Conservation (phyloP, 192 early-diverging fungal genomes). For the Umbelopsis vinacea region DNA sequence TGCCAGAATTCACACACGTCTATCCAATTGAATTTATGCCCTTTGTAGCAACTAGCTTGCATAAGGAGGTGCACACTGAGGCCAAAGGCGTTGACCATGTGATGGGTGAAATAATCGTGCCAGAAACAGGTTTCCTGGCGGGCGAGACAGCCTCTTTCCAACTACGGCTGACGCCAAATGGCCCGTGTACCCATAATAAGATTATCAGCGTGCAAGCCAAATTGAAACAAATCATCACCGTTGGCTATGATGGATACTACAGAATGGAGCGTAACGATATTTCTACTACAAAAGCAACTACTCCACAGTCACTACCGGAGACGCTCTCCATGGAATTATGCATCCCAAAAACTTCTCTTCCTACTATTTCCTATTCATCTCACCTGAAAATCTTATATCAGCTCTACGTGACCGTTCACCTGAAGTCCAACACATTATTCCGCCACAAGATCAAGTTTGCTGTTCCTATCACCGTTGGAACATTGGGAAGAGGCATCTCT, state of each 20-base stretch:
- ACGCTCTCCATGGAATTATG: conserved; percentile 1
- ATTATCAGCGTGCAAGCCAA: neutral
- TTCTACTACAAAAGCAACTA: neutral
- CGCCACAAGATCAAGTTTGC: conserved; percentile 14
- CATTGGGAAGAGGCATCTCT: conserved; percentile 1
- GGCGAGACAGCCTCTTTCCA: conserved; percentile 15
- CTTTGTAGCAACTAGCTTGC: conserved; percentile 1
- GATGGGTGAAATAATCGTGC: conserved; percentile 8
- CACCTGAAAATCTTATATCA: conserved; percentile 10
- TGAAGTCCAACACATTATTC: neutral
- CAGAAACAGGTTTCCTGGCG: conserved; percentile 12
- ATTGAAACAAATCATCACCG: conserved; percentile 8
- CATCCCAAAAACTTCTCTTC: conserved; percentile 7
- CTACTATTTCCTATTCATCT: neutral
- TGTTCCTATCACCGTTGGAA: conserved; percentile 12
- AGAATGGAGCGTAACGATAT: conserved; percentile 18
- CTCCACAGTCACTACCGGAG: neutral
- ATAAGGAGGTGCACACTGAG: conserved; percentile 18
- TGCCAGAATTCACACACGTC: conserved; percentile 5
- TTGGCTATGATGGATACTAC: conserved; percentile 12
- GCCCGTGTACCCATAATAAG: neutral
- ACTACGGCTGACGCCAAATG: neutral
- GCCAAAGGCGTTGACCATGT: conserved; percentile 3
- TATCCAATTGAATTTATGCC: conserved; percentile 15
- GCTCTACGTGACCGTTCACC: neutral